phyloP scores from a whole-genome alignment of 441 rosid species.

The Erysimum cheiri region DNA sequence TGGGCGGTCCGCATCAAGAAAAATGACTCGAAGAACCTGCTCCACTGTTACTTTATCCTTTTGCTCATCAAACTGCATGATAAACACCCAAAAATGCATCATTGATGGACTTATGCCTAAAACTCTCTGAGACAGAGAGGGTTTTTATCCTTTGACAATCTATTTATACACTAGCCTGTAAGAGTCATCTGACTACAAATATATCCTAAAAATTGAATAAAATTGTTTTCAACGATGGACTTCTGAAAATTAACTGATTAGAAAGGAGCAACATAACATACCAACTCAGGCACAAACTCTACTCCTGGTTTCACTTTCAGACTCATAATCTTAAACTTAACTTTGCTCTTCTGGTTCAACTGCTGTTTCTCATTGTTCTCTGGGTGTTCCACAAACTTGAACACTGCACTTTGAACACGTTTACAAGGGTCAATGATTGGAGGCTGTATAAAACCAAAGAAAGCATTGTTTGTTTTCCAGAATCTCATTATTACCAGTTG shows the following conservation, averaged over 20 bases:
- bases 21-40: conserved; percentile 65
- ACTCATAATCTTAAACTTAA: conserved; percentile 80
- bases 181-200: background rate
- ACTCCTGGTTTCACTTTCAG: conserved; percentile 66
- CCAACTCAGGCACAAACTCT: conserved; percentile 78
- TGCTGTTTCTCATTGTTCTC: conserved; percentile 62
- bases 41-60: conserved; percentile 67
- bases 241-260: background rate
- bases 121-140: background rate
- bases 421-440: conserved; percentile 14
- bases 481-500: conserved; percentile 56
- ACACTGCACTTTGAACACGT: conserved; percentile 48
- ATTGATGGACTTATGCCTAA: background rate
- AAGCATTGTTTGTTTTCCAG: background rate
- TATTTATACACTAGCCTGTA: background rate
- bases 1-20: conserved; percentile 56
- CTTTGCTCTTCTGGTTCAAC: conserved; percentile 66
- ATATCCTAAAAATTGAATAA: background rate
- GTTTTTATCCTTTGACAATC: background rate
- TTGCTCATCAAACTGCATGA: conserved; percentile 70
- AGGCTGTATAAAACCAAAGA: conserved; percentile 14
- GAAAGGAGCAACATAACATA: conserved; percentile 29
- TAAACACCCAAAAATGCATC: background rate
- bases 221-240: background rate
- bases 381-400: conserved; percentile 77